A percentile compares a stretch with the other conserved stretches of the same genome.
Evolutionary conservation across 768 basidiomycete species (phyloP).

Genomic region (Daedaleopsis sinensis): DNA sequence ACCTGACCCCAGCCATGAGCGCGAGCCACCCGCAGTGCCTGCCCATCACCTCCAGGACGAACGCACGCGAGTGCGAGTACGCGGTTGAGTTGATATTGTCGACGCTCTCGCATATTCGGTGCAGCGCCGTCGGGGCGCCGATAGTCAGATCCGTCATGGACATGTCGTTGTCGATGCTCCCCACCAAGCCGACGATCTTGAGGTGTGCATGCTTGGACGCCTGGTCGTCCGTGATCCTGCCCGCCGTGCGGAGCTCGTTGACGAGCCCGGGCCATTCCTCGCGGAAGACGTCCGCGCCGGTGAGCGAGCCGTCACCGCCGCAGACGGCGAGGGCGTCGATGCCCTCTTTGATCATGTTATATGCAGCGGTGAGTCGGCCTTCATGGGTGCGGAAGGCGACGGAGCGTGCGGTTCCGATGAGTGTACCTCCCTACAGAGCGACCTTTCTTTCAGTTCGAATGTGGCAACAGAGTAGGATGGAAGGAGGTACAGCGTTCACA

Average conservation of each 20-base stretch:
- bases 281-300: constrained; percentile 93
- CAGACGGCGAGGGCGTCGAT: constrained; percentile 97
- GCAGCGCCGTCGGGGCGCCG: constrained; percentile 92
- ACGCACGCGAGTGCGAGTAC: constrained; percentile 92
- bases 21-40: constrained; percentile 99
- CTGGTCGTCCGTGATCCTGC: constrained; percentile 79
- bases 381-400: constrained; percentile 82
- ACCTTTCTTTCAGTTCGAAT: background rate
- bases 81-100: constrained; percentile 99
- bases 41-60: constrained; percentile 99
- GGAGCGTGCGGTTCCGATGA: constrained; percentile 93
- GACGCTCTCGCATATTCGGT: constrained; percentile 96
- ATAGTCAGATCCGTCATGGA: constrained; percentile 97
- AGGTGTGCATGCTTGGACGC: constrained; percentile 76
- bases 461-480: background rate
- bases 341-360: constrained; percentile 93
- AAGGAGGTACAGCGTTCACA: too few relatives aligned
- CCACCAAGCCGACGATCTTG: constrained; percentile 97
- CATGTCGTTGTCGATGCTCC: constrained; percentile 99
- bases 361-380: constrained; percentile 86
- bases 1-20: constrained; percentile 90
- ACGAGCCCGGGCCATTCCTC: constrained; percentile 94
- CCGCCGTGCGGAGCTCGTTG: constrained; percentile 61
- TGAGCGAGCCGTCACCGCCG: constrained; percentile 96
- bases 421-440: constrained; percentile 76